Conservation (phyloP, 352 stramenopile genomes). For the Phytophthora pluvialis region DNA sequence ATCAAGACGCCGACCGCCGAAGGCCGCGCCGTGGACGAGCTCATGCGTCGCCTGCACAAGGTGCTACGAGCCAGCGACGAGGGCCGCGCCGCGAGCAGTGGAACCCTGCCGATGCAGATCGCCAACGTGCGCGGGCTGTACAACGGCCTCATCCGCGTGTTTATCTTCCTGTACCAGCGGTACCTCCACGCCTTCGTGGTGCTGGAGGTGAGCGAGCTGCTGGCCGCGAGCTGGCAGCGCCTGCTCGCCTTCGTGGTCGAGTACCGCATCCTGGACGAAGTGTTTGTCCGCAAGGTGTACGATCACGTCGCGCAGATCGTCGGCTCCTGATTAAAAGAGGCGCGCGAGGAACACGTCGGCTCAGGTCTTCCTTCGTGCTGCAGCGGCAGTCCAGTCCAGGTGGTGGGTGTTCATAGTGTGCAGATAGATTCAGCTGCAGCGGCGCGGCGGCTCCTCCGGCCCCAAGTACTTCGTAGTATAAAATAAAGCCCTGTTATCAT, state of each 20-base stretch:
- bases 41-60: slow-evolving; percentile 54
- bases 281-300: slow-evolving; percentile 61
- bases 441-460: slow-evolving; percentile 3
- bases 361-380: slow-evolving; percentile 2
- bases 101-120: slow-evolving; percentile 26
- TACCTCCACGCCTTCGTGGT: slow-evolving; percentile 60
- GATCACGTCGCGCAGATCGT: slow-evolving; percentile 60
- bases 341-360: neutral
- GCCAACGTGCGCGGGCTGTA: slow-evolving; percentile 59
- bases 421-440: slow-evolving; percentile 9
- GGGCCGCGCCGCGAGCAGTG: neutral
- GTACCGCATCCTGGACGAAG: slow-evolving; percentile 66
- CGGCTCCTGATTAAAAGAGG: slow-evolving; percentile 21
- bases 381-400: neutral
- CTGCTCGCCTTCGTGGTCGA: slow-evolving; percentile 67
- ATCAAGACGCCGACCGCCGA: slow-evolving; percentile 57
- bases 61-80: slow-evolving; percentile 27
- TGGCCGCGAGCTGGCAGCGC: slow-evolving; percentile 64
- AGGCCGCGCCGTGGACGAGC: slow-evolving; percentile 56
- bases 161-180: slow-evolving; percentile 69
- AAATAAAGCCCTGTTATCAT: slow-evolving; percentile 36
- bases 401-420: slow-evolving; percentile 1
- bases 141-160: slow-evolving; percentile 68
- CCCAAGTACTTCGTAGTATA: slow-evolving; percentile 18
- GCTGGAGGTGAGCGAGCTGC: slow-evolving; percentile 63